Evolutionary conservation across 768 basidiomycete genomes (phyloP).

Genomic region (Lentinula aciculospora): DNA sequence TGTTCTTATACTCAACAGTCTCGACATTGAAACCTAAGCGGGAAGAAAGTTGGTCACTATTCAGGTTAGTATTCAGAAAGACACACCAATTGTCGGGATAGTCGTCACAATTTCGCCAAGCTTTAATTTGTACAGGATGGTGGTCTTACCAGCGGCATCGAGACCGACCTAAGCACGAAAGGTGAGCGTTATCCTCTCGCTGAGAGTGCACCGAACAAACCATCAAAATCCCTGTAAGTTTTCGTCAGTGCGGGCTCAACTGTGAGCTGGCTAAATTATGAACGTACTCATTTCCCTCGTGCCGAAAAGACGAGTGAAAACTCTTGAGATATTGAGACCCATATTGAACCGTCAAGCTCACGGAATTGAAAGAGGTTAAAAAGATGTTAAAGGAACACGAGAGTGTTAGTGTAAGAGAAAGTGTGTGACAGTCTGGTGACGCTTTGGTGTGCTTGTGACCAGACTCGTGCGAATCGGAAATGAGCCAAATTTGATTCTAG

Average conservation of each 20-base stretch:
- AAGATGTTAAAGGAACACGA: constrained; percentile 13
- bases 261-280: constrained; percentile 23
- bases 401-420: constrained; percentile 20
- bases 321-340: constrained; percentile 73
- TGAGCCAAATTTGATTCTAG: constrained; percentile 1
- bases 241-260: constrained; percentile 16
- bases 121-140: constrained; percentile 98
- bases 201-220: constrained; percentile 29
- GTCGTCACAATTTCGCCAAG: constrained; percentile 99
- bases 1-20: constrained; percentile 99
- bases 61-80: constrained; percentile 5
- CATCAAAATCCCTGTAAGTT: constrained; percentile 88
- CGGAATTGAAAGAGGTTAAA: constrained; percentile 17
- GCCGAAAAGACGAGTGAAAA: constrained; percentile 85
- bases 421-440: neutral
- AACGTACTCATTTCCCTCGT: constrained; percentile 99
- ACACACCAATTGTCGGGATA: constrained; percentile 94
- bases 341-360: constrained; percentile 39
- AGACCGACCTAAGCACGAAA: constrained; percentile 75
- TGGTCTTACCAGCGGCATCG: constrained; percentile 98
- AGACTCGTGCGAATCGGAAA: neutral
- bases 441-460: neutral
- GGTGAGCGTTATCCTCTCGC: neutral
- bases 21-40: constrained; percentile 97
- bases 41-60: constrained; percentile 14